Base-by-base conservation (phyloP, 805 yeast genomes). In the Cyberlindnera euphorbiiphila region DNA sequence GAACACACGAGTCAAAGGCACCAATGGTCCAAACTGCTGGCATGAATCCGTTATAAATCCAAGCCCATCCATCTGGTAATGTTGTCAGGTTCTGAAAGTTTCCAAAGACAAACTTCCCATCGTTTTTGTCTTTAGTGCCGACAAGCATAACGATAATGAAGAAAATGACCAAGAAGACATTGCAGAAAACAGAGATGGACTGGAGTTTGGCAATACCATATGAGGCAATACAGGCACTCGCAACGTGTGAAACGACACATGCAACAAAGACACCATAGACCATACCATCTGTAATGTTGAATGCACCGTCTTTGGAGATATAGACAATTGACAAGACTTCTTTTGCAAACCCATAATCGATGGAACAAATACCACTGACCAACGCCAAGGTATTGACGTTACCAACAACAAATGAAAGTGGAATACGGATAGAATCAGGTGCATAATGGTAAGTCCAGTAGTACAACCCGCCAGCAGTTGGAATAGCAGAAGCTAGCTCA, bases 1-100 rank as follows among this genome's bases (percentile, higher is more conserved):
- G 86, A 32, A 81, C 77, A 50, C 81, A 75, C 5, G 83, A 73
- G 56, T 81, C 87, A 54, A 78, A 79, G 2, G 83, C 79, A 26
- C 84, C 83, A 58, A 81, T 78, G 18, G 85, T 78, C 87, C 88
- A 81, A 40, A 79, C 71, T 4, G 78, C 75, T 0, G 85, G 79
- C 72, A 77, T 70, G 70, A 77, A 74, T 3, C 58, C 58, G 50
- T 76, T 62, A 43, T 67, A 56, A 25, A 64, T 39, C 56, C 74
- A 56, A 4, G 75, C 67, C 77, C 81, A 76, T 21, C 84, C 85
- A 21, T 55, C 60, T 4, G 75, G 65, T 76, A 81, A 78, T 16
- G 64, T 68, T 18, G 75, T 62, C 34, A 53, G 55, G 53, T 76
- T 76, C 14, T 67, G 61, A 30, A 69, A 64, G 32, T 67, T 54